Evolutionary conservation across 306 rosid genomes (phyloP), one percentile per base, ranked within the genome.

Genomic region (Corylus heterophylla): DNA sequence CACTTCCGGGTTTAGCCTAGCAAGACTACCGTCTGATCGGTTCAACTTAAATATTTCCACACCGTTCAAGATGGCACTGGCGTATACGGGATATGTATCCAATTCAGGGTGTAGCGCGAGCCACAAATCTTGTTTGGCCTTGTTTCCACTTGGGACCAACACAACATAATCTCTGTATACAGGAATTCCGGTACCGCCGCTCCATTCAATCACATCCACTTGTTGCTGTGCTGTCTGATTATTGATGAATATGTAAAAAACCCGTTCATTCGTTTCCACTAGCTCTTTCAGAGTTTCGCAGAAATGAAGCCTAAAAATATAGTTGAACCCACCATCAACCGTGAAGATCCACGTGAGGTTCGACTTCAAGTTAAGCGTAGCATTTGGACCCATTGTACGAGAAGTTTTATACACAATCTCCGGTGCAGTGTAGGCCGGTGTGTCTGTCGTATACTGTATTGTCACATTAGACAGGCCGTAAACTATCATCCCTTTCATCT

Each of bases 251-350:
- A 81, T 69, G 13, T 16, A 0, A 55, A 81, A 81, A 16, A 68
- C 10, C 13, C 76, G 50, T 0, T 69, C 4, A 25, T 37, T 49
- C 10, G 0, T 0, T 0, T 0, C 0, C 0, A 18, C 11, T 3
- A 75, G 4, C 22, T 69, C 47, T 0, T 0, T 2, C 0, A 35
- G 58, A 37, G 35, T 1, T 22, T 59, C 79, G 42, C 85, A 82
- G 20, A 82, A 82, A 13, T 82, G 85, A 14, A 82, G 45, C 48
- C 82, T 79, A 16, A 73, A 58, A 37, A 82, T 59, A 9, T 82
- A 82, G 54, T 2, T 7, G 45, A 78, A 78, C 0, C 18, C 9
- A 1, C 66, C 18, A 59, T 82, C 79, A 0, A 82, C 59, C 0
- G 81, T 3, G 59, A 76, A 82, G n/a, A 0, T 31, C 85, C 85